Conservation (phyloP, 1,284 basidiomycete genomes). For the Ganoderma meredithae region DNA sequence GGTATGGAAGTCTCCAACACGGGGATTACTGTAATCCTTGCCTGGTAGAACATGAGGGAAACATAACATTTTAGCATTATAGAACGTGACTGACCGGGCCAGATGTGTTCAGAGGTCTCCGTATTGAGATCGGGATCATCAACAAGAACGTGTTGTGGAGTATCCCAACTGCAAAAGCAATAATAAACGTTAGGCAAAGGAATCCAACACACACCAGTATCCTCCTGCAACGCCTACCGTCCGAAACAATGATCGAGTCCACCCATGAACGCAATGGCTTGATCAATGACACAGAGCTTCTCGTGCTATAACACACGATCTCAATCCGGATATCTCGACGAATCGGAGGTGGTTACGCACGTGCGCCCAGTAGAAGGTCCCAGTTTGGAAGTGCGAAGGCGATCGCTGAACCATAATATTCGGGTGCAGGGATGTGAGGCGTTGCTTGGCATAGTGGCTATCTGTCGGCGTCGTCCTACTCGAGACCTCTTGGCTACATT, state of each 20-base stretch:
- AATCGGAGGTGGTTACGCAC: slow-evolving; percentile 45
- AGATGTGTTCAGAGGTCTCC: slow-evolving; percentile 73
- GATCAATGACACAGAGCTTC: slow-evolving; percentile 97
- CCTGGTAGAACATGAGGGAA: slow-evolving; percentile 49
- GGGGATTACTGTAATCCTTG: slow-evolving; percentile 94
- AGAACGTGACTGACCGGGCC: slow-evolving; percentile 69
- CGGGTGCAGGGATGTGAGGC: slow-evolving; percentile 84
- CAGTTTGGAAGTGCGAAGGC: slow-evolving; percentile 96
- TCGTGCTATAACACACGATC: slow-evolving; percentile 75
- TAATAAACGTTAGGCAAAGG: neutral
- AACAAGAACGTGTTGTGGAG: slow-evolving; percentile 89
- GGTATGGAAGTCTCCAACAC: slow-evolving; percentile 88
- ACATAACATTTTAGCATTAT: too few species aligned
- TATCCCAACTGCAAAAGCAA: slow-evolving; percentile 82
- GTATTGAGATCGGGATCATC: slow-evolving; percentile 78
- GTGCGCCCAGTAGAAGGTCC: slow-evolving; percentile 98
- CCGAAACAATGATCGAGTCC: slow-evolving; percentile 95
- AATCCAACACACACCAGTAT: neutral
- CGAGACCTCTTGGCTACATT: slow-evolving; percentile 91
- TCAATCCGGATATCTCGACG: slow-evolving; percentile 6
- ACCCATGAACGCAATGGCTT: slow-evolving; percentile 98
- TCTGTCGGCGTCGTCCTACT: slow-evolving; percentile 94
- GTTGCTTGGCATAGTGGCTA: slow-evolving; percentile 93
- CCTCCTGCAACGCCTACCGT: slow-evolving; percentile 49
- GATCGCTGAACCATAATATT: slow-evolving; percentile 98